Evolutionary conservation across 176 grass and related monocot genomes (phyloP), one percentile per base, ranked within the genome.

Genomic region (Saccharum officinarum): DNA sequence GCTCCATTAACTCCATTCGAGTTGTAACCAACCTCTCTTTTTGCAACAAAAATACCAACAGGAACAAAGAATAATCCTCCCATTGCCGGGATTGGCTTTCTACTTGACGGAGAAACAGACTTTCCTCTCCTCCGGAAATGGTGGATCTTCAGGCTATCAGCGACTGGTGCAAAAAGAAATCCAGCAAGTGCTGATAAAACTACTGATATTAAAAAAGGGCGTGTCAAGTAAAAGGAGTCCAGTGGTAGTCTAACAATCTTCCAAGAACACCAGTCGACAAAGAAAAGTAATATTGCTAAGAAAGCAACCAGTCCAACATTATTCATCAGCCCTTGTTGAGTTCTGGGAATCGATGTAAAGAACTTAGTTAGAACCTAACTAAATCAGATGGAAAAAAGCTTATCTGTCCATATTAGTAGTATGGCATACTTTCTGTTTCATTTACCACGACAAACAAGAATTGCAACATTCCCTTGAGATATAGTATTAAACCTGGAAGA

Each of bases 191-290:
- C 76, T 79, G 97, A 98, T 77, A 95, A 71, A 85, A 89, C 82
- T 87, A 86, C 61, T 81, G 97, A 95, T 73, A 86, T 86, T 92
- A 91, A 79, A 88, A 98, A 98, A 85, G 93, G 97, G 7, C 77
- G 64, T 78, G 97, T 94, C 81, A 98, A 90, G 86, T 94, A 94
- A 86, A 92, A 93, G 2, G 97, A 85, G 44, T 94, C 86, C 87
- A 98, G 86, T 59, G 97, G 97, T 79, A 95, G 88, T 83, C 93
- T 95, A 84, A 91, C 79, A 94, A 98, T 96, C 83, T 87, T 80
- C 97, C 97, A 98, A 38, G 97, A 94, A 91, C 91, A 94, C 91
- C 89, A 98, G 88, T 98, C 92, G 65, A 96, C 88, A 84, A 89
- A 95, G 52, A 98, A 88, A 90, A 98, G 89, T 82, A 94, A 85